Evolutionary conservation across 2,329 filamentous ascomycete genomes (phyloP).

Genomic region (Fonsecaea multimorphosa): DNA sequence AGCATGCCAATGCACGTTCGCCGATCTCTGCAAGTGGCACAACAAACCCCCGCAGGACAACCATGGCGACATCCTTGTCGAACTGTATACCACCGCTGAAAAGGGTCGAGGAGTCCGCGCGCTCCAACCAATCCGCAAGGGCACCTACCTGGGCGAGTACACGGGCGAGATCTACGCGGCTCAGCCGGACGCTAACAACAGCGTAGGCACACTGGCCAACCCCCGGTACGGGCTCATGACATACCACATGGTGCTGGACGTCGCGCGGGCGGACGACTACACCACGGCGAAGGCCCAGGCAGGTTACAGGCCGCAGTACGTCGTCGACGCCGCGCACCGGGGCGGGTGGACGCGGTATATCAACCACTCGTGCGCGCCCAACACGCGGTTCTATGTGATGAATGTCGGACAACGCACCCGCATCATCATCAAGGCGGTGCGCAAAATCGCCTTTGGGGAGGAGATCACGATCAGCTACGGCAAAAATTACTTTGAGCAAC

Average conservation of each 20-base stretch:
- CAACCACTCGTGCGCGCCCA: conserved; percentile 35
- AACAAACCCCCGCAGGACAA: conserved; percentile 3
- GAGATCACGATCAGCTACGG: conserved; percentile 35
- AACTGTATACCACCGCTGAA: conserved; percentile 24
- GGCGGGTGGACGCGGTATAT: conserved; percentile 39
- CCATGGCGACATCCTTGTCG: conserved; percentile 21
- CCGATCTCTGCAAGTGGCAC: conserved; percentile 12
- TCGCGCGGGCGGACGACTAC: conserved; percentile 1
- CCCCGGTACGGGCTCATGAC: neutral
- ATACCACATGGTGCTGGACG: conserved; percentile 5
- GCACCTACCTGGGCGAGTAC: conserved; percentile 31
- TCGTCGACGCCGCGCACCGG: conserved; percentile 23
- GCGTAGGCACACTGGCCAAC: neutral
- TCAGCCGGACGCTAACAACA: neutral
- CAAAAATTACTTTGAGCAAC: conserved; percentile 24
- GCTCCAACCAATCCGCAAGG: conserved; percentile 27
- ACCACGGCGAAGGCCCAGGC: neutral
- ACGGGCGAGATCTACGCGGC: conserved; percentile 35
- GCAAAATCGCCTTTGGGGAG: conserved; percentile 31
- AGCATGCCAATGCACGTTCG: conserved; percentile 27
- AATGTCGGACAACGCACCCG: conserved; percentile 22
- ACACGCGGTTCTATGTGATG: conserved; percentile 14
- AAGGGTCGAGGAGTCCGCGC: conserved; percentile 33
- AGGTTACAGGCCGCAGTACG: conserved; percentile 5
- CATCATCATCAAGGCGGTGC: conserved; percentile 16